phyloP scores from a whole-genome alignment of 2,329 filamentous ascomycete genomes.

The Knoxdaviesia capensis region DNA sequence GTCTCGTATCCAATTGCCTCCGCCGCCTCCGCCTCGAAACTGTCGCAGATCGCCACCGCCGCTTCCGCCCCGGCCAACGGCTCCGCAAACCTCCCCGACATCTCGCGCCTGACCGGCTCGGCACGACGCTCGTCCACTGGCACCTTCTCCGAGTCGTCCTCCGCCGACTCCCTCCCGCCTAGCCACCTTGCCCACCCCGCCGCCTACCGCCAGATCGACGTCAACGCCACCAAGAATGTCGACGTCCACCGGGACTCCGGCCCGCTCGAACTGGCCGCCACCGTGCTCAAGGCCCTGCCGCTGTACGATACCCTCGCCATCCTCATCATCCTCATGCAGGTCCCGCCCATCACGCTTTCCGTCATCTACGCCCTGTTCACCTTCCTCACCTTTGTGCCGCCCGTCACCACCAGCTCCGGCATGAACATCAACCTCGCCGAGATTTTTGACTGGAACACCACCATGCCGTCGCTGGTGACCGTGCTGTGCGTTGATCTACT shows the following conservation, averaged over 20 bases:
- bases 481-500: slow-evolving; percentile 69
- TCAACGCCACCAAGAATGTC: slow-evolving; percentile 46
- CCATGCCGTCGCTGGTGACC: slow-evolving; percentile 69
- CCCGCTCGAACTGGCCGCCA: slow-evolving; percentile 58
- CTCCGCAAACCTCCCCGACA: slow-evolving; percentile 11
- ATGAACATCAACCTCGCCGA: slow-evolving; percentile 71
- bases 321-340: slow-evolving; percentile 82
- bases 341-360: slow-evolving; percentile 73
- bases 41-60: slow-evolving; percentile 13
- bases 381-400: slow-evolving; percentile 77
- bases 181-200: slow-evolving; percentile 17
- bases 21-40: slow-evolving; percentile 13
- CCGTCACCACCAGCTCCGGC: slow-evolving; percentile 57
- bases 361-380: slow-evolving; percentile 85
- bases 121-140: slow-evolving; percentile 21
- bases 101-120: not conserved
- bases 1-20: slow-evolving; percentile 3
- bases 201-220: slow-evolving; percentile 45
- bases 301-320: slow-evolving; percentile 92
- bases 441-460: slow-evolving; percentile 72
- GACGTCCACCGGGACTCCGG: slow-evolving; percentile 51
- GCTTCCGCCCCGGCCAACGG: slow-evolving; percentile 11
- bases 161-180: slow-evolving; percentile 14
- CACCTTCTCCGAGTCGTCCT: slow-evolving; percentile 28
- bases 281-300: slow-evolving; percentile 75